phyloP scores from a whole-genome alignment of 2,329 filamentous ascomycete species.

The Penicillium occitanis region DNA sequence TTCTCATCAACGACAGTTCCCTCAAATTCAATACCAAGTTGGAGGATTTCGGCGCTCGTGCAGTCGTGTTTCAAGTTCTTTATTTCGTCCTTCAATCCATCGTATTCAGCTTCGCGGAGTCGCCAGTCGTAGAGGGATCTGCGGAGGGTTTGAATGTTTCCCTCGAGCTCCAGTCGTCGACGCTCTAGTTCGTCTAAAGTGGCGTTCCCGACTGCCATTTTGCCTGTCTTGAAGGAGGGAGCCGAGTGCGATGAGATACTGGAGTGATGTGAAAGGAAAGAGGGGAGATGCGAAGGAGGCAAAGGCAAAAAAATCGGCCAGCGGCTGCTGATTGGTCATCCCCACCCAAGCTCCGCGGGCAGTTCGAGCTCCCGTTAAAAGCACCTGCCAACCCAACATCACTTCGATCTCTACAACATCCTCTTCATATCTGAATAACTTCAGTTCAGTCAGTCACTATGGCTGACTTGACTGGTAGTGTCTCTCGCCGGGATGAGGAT shows the following conservation, averaged over 20 bases:
- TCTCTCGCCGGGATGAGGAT: slow-evolving; percentile 44
- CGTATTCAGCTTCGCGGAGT: slow-evolving; percentile 87
- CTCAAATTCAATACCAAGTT: slow-evolving; percentile 47
- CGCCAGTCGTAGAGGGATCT: slow-evolving; percentile 84
- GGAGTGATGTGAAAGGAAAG: slow-evolving; percentile 12
- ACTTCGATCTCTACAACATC: not conserved
- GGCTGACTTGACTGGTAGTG: slow-evolving; percentile 34
- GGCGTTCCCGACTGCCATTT: slow-evolving; percentile 44
- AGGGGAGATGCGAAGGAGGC: slow-evolving; percentile 19
- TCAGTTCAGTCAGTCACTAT: slow-evolving; percentile 24
- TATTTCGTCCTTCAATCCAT: slow-evolving; percentile 81
- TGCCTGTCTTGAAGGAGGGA: not conserved
- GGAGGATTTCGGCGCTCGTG: slow-evolving; percentile 56
- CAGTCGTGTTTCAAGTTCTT: slow-evolving; percentile 53
- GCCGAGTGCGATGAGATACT: not conserved
- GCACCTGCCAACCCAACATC: not conserved
- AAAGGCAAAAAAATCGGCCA: slow-evolving; percentile 10
- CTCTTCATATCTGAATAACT: not conserved
- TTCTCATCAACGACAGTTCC: slow-evolving; percentile 46
- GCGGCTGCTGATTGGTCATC: slow-evolving; percentile 23
- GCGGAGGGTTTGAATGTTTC: slow-evolving; percentile 70
- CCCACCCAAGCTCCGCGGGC: slow-evolving; percentile 14
- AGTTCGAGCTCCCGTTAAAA: not conserved
- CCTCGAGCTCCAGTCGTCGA: slow-evolving; percentile 72
- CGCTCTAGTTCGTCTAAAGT: slow-evolving; percentile 69